phyloP scores from a whole-genome alignment of 2,329 filamentous ascomycete genomes.

The Graphilbum ipis-grandicollis region DNA sequence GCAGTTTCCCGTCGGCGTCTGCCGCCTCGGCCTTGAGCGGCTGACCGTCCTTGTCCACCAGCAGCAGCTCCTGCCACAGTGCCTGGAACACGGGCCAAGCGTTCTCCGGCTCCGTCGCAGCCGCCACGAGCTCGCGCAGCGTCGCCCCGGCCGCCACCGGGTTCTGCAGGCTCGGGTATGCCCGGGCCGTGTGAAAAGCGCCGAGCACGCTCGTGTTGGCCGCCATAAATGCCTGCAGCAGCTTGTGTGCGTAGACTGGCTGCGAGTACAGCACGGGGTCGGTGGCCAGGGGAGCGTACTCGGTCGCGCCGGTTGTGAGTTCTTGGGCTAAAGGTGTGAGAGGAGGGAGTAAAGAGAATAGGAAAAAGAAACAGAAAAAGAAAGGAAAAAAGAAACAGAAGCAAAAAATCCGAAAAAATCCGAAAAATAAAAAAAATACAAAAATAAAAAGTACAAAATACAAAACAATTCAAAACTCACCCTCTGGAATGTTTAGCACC shows the following conservation, averaged over 20 bases:
- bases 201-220: slow-evolving; percentile 54
- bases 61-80: slow-evolving; percentile 62
- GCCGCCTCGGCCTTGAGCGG: slow-evolving; percentile 2
- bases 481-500: slow-evolving; percentile 77
- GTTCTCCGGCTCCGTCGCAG: slow-evolving; percentile 55
- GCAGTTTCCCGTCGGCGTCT: too few relatives aligned
- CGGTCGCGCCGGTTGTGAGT: slow-evolving; percentile 60
- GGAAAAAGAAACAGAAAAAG: neutral
- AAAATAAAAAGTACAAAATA: too few relatives aligned
- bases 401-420: too few relatives aligned
- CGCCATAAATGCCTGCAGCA: slow-evolving; percentile 55
- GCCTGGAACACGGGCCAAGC: slow-evolving; percentile 70
- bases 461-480: too few relatives aligned
- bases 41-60: slow-evolving; percentile 27
- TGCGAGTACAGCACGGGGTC: slow-evolving; percentile 53
- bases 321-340: slow-evolving; percentile 48
- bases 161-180: slow-evolving; percentile 30
- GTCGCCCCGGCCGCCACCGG: slow-evolving; percentile 44
- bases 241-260: slow-evolving; percentile 55
- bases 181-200: slow-evolving; percentile 24
- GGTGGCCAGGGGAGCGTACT: slow-evolving; percentile 55
- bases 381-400: neutral
- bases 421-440: too few relatives aligned
- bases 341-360: neutral
- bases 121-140: slow-evolving; percentile 52